Evolutionary conservation across 306 rosid species (phyloP).

Genomic region (Dalbergia cultrata): DNA sequence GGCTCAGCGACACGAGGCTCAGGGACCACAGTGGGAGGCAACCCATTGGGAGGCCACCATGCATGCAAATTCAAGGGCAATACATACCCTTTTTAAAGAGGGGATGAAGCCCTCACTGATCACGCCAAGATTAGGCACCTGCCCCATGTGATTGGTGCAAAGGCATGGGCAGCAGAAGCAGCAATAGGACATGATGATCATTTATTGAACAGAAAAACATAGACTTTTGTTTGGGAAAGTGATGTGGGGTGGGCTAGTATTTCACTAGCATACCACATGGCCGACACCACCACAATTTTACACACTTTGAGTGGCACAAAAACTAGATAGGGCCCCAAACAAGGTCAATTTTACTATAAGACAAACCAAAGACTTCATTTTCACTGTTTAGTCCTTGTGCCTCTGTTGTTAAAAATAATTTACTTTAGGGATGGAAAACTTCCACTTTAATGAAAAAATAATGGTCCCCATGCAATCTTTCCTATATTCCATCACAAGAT

Average conservation of each 20-base stretch:
- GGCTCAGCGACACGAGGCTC: constrained; percentile 18
- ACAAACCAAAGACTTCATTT: constrained; percentile 35
- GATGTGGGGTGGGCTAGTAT: constrained; percentile 35
- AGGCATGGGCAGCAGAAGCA: constrained; percentile 6
- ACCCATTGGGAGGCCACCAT: not conserved
- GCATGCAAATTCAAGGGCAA: constrained; percentile 16
- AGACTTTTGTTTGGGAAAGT: constrained; percentile 43
- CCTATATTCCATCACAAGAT: constrained; percentile 59
- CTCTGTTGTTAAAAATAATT: not conserved
- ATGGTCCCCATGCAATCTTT: constrained; percentile 70
- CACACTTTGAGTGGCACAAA: constrained; percentile 54
- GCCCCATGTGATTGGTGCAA: constrained; percentile 52
- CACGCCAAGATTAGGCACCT: constrained; percentile 33
- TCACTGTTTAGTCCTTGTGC: not conserved
- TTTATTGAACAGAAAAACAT: constrained; percentile 37
- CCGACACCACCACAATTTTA: constrained; percentile 61
- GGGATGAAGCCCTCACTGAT: constrained; percentile 5
- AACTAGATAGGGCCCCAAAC: not conserved
- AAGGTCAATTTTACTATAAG: constrained; percentile 32
- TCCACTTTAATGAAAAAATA: not conserved
- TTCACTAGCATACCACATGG: constrained; percentile 60
- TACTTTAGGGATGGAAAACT: not conserved
- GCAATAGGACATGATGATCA: constrained; percentile 46
- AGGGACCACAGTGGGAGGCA: constrained; percentile 45
- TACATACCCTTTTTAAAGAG: constrained; percentile 13